Evolutionary conservation across 2,329 filamentous ascomycete species (phyloP), one percentile per base, ranked within the genome.

Genomic region (Sporothrix curviconia): DNA sequence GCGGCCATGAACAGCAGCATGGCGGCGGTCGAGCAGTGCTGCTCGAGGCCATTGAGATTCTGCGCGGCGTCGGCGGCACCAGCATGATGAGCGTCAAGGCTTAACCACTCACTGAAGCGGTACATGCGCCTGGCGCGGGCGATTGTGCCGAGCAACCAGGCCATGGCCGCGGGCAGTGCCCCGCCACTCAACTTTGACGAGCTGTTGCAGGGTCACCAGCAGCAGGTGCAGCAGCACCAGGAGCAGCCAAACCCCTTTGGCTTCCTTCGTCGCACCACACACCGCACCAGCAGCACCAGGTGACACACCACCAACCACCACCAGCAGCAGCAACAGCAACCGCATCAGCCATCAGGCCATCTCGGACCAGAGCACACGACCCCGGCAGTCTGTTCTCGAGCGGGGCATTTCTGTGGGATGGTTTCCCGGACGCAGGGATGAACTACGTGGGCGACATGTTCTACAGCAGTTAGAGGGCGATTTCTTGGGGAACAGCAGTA

Each of bases 71-170:
- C 7, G 60, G 60, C 12, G 55, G 60, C 22, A 55, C 60, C 4
- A 63, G 62, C 37, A 57, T 63, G 43, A 63, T 63, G 62, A 63
- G 62, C 24, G 14, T 46, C 25, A 63, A 62, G 43, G 62, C 60
- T 8, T 51, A 59, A n/a, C 17, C 62, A 58, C 24, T 62, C 56
- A 15, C 14, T 63, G 43, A 40, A 54, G 19, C 58, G 58, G 4
- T 60, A 62, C 40, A 46, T 62, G 17, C n/a, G 43, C 4, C 52
- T 62, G 7, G 51, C 46, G 4, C 49, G 40, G 44, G 55, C 40
- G 0, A 56, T 58, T 28, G 50, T 32, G 4, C 47, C 47, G 34
- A 51, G 47, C 19, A 19, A 32, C 11, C 44, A 49, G 7, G 28
- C 30, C 14, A 17, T 17, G 9, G 44, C 44, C 1, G 28, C 28